Evolutionary conservation across 2,329 filamentous ascomycete genomes (phyloP).

Genomic region (Trichoderma sp.): DNA sequence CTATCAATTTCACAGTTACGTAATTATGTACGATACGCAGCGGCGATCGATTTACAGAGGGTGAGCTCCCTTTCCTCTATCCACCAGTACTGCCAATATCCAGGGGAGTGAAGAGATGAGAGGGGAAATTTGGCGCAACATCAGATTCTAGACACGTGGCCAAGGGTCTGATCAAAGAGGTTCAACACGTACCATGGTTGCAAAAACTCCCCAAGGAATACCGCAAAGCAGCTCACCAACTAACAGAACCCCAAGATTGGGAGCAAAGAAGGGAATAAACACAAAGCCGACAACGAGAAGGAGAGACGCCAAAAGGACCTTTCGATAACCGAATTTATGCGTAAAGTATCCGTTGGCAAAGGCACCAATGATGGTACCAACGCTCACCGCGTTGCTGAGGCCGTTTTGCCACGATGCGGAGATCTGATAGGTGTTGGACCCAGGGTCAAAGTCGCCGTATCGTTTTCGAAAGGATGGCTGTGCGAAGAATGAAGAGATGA

Average conservation of each 20-base stretch:
- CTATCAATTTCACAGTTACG: background rate
- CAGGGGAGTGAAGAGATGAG: background rate
- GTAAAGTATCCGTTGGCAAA: slow-evolving; percentile 21
- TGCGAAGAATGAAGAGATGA: slow-evolving; percentile 38
- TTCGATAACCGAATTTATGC: slow-evolving; percentile 40
- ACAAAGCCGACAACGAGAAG: background rate
- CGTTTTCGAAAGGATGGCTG: slow-evolving; percentile 27
- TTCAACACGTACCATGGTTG: background rate
- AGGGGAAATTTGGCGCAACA: background rate
- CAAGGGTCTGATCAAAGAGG: background rate
- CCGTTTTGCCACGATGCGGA: slow-evolving; percentile 50
- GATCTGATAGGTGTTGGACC: slow-evolving; percentile 28
- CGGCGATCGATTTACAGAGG: too few species aligned
- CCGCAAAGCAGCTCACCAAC: background rate
- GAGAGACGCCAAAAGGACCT: background rate
- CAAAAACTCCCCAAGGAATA: background rate
- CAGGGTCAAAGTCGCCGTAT: background rate
- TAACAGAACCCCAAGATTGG: background rate
- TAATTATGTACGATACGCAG: background rate
- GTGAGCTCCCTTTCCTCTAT: too few species aligned
- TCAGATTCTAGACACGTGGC: background rate
- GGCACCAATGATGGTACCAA: slow-evolving; percentile 49
- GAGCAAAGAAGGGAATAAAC: background rate
- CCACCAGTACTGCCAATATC: too few species aligned
- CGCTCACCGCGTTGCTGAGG: slow-evolving; percentile 42